A percentile compares a stretch with the other conserved stretches of the same genome.
Conservation (phyloP, 345 rosid species). For the Salix udensis region DNA sequence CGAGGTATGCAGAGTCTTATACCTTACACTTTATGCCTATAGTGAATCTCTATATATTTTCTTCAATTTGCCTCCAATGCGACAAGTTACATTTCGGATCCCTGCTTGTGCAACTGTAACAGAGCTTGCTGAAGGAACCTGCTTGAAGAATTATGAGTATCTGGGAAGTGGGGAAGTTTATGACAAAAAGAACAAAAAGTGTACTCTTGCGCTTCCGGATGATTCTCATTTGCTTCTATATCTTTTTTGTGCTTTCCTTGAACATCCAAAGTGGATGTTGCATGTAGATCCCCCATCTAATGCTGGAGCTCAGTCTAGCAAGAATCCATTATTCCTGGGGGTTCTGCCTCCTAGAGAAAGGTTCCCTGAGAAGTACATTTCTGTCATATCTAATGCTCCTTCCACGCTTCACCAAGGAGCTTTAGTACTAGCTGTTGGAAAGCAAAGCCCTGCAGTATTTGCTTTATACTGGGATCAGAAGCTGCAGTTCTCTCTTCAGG, state of each 20-base stretch:
- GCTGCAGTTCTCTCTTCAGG: conserved; percentile 82
- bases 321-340: conserved; percentile 81
- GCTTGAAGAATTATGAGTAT: conserved; percentile 85
- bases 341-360: conserved; percentile 82
- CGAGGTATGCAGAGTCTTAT: conserved; percentile 42
- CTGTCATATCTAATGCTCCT: conserved; percentile 65
- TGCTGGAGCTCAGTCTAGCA: conserved; percentile 80
- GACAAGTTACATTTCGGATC: neutral
- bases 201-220: conserved; percentile 77
- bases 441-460: conserved; percentile 61
- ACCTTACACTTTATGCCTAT: conserved; percentile 1
- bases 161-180: conserved; percentile 58
- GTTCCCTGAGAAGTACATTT: conserved; percentile 84
- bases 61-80: neutral
- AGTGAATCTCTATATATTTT: conserved; percentile 3
- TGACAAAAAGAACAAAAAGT: conserved; percentile 65
- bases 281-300: conserved; percentile 85
- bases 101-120: conserved; percentile 9
- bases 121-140: conserved; percentile 96
- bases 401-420: conserved; percentile 85
- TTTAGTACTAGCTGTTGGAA: conserved; percentile 65
- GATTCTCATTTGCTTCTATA: conserved; percentile 89
- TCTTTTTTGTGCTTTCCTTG: conserved; percentile 86
- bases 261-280: conserved; percentile 97
- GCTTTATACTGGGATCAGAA: conserved; percentile 94